Base-by-base conservation (phyloP, 176 grass and related monocot genomes). In the Oryza australiensis region DNA sequence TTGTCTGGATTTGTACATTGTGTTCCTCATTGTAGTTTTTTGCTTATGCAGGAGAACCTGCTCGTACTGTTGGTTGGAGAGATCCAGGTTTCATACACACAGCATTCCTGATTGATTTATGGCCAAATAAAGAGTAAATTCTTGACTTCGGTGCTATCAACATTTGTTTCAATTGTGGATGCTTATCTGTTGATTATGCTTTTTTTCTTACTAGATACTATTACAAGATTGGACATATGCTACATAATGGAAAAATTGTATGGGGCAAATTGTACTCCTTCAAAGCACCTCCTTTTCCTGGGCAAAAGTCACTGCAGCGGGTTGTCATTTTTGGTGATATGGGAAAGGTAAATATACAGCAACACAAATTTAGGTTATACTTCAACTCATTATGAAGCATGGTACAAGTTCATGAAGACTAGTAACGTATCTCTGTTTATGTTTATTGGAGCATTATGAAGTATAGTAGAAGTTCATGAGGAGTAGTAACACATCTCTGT, bases 41-140 rank as follows among this genome's bases (percentile, higher is more conserved):
- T 37, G 16, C 11, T 71, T 84, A 18, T 73, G 37, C 73, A 98
- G 95, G 95, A 34, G 80, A 91, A 30, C 95, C 95, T 60, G 95
- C 95, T 62, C 84, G 86, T 33, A 93, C 90, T n/a, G 88, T 90
- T 82, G 95, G 95, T 57, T 98, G 95, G 95, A 93, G 95, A 81
- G 88, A 98, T 84, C 95, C 95, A 16, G 95, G 95, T 59, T 98
- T 93, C 74, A 93, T 94, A 83, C 92, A 98, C 66, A 98, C 92
- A 49, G 89, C 88, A 79, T 98, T 93, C 34, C 82, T 94, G 8
- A 91, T 84, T 10, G 90, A 98, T 67, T 66, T 98, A 9, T 88
- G 86, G 88, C 90, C 95, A 69, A 94, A 86, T 75, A 89, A 83
- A 90, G 75, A 89, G 92, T 98, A 94, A 71, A 42, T 81, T 76